These are phyloP conservation scores for Sordariomycetes sp. DNA, from an alignment of 2,329 filamentous ascomycete genomes.

Conservation along the genomic window DNA sequence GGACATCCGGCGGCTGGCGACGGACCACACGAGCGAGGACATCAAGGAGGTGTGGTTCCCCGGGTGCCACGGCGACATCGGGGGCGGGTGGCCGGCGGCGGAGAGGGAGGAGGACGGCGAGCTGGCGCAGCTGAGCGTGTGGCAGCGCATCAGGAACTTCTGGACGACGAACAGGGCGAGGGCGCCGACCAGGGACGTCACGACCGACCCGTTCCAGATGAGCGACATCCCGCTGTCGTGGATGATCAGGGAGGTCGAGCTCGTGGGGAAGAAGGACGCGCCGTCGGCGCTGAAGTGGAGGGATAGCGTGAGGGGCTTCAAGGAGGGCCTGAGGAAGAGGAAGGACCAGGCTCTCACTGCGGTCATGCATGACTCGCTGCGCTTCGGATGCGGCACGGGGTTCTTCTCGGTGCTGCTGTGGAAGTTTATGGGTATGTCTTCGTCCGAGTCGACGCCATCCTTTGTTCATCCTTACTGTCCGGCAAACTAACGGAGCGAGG, in stretches of 20 bases:
- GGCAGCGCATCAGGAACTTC: slow-evolving; percentile 13
- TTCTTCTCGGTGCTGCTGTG: slow-evolving; percentile 28
- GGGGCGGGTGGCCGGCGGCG: slow-evolving; percentile 48
- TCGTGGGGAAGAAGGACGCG: slow-evolving; percentile 19
- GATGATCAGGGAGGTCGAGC: slow-evolving; percentile 39
- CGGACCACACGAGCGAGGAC: slow-evolving; percentile 21
- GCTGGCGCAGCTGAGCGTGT: slow-evolving; percentile 11
- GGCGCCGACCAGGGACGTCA: slow-evolving; percentile 16
- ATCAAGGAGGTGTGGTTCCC: slow-evolving; percentile 76
- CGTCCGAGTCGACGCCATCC: background rate
- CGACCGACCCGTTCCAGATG: slow-evolving; percentile 26
- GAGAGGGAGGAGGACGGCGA: slow-evolving; percentile 14
- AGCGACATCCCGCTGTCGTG: slow-evolving; percentile 39
- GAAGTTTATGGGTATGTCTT: slow-evolving; percentile 29
- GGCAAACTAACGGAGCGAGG: background rate
- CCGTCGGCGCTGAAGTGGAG: slow-evolving; percentile 23
- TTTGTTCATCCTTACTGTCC: background rate
- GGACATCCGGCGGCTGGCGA: slow-evolving; percentile 18
- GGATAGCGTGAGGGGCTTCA: slow-evolving; percentile 19
- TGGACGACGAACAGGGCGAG: slow-evolving; percentile 21
- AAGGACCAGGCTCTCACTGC: slow-evolving; percentile 20
- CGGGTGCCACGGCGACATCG: slow-evolving; percentile 69
- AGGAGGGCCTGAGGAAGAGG: slow-evolving; percentile 16
- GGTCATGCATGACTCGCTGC: slow-evolving; percentile 26
- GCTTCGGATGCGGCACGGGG: slow-evolving; percentile 22